These are phyloP conservation scores for Setomelanomma holmii DNA, from an alignment of 2,329 filamentous ascomycete species.

Conservation along the genomic window DNA sequence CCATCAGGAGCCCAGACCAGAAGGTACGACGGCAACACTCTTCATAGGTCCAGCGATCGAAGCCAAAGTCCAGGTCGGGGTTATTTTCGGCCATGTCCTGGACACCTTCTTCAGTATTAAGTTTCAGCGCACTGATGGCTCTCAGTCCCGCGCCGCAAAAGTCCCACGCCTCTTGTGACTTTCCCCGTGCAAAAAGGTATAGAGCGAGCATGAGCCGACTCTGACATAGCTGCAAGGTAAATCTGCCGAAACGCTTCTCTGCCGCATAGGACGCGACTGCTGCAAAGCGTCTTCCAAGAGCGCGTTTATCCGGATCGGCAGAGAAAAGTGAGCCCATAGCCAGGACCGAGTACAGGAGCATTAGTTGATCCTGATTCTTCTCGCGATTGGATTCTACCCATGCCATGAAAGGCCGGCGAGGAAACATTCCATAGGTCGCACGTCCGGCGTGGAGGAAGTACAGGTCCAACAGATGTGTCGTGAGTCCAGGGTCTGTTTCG, in stretches of 20 bases:
- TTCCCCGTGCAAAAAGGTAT: slow-evolving; percentile 69
- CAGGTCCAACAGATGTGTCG: slow-evolving; percentile 60
- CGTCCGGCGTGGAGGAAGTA: slow-evolving; percentile 66
- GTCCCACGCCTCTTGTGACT: slow-evolving; percentile 68
- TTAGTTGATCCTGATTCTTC: slow-evolving; percentile 62
- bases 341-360: slow-evolving; percentile 67
- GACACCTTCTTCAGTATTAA: slow-evolving; percentile 67
- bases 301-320: slow-evolving; percentile 52
- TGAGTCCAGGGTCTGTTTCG: slow-evolving; percentile 57
- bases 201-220: slow-evolving; percentile 70
- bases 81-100: slow-evolving; percentile 53
- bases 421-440: slow-evolving; percentile 64
- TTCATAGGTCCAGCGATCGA: slow-evolving; percentile 64
- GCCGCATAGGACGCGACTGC: slow-evolving; percentile 66
- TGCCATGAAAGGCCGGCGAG: slow-evolving; percentile 58
- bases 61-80: slow-evolving; percentile 61
- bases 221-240: slow-evolving; percentile 71
- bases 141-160: slow-evolving; percentile 68
- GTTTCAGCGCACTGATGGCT: slow-evolving; percentile 64
- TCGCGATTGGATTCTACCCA: slow-evolving; percentile 60
- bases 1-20: slow-evolving; percentile 74
- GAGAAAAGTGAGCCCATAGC: slow-evolving; percentile 65
- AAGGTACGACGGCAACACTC: slow-evolving; percentile 75
- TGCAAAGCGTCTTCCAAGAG: slow-evolving; percentile 57
- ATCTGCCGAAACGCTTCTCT: slow-evolving; percentile 58